Conservation (phyloP, 2,329 filamentous ascomycete genomes). For the Didymella pinodella region DNA sequence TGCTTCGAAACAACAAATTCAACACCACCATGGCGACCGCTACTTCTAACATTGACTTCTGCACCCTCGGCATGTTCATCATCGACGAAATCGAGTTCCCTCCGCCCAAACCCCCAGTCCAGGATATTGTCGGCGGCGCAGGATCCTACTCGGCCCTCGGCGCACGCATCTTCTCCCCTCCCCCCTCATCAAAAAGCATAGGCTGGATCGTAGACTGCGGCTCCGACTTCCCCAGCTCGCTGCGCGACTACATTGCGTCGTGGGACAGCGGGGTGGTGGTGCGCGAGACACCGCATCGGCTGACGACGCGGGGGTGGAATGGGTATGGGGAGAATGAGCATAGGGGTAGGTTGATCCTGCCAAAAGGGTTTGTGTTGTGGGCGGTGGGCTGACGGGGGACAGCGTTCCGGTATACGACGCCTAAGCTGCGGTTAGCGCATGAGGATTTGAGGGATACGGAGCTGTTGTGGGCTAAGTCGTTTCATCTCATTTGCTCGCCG, state of each 20-base stretch:
- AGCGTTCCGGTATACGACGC: slow-evolving; percentile 86
- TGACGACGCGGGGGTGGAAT: slow-evolving; percentile 93
- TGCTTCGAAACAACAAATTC: not conserved
- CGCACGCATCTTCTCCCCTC: slow-evolving; percentile 84
- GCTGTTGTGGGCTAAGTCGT: slow-evolving; percentile 76
- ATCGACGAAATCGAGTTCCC: slow-evolving; percentile 88
- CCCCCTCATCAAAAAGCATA: slow-evolving; percentile 68
- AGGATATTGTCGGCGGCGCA: slow-evolving; percentile 84
- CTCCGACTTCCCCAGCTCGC: slow-evolving; percentile 78
- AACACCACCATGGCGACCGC: not conserved
- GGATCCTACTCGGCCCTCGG: slow-evolving; percentile 88
- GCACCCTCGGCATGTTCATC: slow-evolving; percentile 70
- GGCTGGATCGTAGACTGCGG: slow-evolving; percentile 94
- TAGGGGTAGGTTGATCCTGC: slow-evolving; percentile 54
- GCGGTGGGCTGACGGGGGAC: slow-evolving; percentile 1
- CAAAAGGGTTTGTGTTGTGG: too few relatives aligned
- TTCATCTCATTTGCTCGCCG: slow-evolving; percentile 88
- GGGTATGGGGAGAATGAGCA: slow-evolving; percentile 77
- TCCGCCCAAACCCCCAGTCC: slow-evolving; percentile 71
- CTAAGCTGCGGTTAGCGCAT: slow-evolving; percentile 81
- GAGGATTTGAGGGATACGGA: slow-evolving; percentile 68
- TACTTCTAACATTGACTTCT: slow-evolving; percentile 59
- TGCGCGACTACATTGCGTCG: slow-evolving; percentile 69
- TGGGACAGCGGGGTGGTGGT: slow-evolving; percentile 81
- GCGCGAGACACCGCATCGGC: slow-evolving; percentile 68